Base-by-base conservation (phyloP, 176 grass and related monocot species). In the Avena insularis region DNA sequence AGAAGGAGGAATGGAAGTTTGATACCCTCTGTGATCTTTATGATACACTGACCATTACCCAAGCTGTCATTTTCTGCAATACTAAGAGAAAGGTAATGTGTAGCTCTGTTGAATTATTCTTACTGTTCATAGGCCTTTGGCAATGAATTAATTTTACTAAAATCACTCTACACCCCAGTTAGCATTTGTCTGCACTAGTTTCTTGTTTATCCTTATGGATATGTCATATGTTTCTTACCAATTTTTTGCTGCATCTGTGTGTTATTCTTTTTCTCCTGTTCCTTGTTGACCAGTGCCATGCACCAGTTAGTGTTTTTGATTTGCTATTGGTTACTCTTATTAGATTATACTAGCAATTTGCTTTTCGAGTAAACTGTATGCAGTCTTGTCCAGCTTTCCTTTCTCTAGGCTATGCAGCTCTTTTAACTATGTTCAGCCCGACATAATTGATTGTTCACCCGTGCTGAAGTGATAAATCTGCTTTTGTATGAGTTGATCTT, bases 1-100 rank as follows among this genome's bases (percentile, higher is more conserved):
- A 99, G 87, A 99, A 91, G 59, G 97, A 99, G 77, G 97, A 99
- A 85, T 99, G 97, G 97, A 99, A 99, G 87, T 99, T 99, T 85
- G 97, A 99, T 85, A 99, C 97, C 2, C 83, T 99, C 14, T 99
- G 97, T 12, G 97, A 99, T 90, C 94, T 99, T 71, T 99, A 96
- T 83, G 97, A 99, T 85, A 99, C 97, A 12, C 58, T 99, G 7
- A 99, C 97, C 46, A 96, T 99, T 72, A 99, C 97, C 19, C 97
- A 99, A 87, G 97, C 97, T 82, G 97, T 99, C 79, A 99, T 99
- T 71, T 99, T 99, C 90, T 99, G 97, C 85, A 99, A 99, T 43
- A 99, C 92, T 6, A 99, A 99, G 78, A 84, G 97, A 89, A 99
- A 96, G 97, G 94, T 96, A 84, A 65, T 12, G 12, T 81, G 5